Conservation (phyloP, 78 protist genomes). For the Isochrysis galbana region DNA sequence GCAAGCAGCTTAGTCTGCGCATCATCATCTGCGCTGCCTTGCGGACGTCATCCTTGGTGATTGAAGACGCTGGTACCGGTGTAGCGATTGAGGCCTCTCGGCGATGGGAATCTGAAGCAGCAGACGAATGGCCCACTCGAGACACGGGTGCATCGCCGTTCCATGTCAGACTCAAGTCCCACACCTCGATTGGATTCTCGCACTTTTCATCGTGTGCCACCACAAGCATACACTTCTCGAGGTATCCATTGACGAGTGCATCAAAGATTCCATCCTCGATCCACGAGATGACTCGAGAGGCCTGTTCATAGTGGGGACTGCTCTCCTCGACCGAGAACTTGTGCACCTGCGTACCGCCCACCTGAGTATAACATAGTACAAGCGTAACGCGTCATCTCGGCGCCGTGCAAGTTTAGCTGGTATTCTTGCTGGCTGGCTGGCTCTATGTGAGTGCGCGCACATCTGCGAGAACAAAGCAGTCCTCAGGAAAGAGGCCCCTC, state of each 20-base stretch:
- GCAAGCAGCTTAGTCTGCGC: not conserved
- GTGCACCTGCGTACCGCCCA: too few species aligned
- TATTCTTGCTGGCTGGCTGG: too few species aligned
- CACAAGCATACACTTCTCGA: not conserved
- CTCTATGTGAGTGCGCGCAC: not conserved
- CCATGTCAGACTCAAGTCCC: not conserved
- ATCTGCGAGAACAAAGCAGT: not conserved
- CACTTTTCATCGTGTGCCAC: not conserved
- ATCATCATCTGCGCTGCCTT: not conserved
- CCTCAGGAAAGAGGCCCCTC: not conserved
- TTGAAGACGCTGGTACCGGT: too few species aligned
- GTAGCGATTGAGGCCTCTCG: too few species aligned
- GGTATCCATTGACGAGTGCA: not conserved
- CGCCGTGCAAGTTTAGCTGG: too few species aligned
- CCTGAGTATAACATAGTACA: too few species aligned
- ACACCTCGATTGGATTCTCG: not conserved
- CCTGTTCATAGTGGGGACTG: not conserved
- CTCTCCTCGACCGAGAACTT: too few species aligned
- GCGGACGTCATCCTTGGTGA: not conserved
- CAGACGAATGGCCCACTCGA: too few species aligned
- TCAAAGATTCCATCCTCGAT: not conserved
- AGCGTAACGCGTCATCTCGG: too few species aligned
- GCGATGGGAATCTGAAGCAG: too few species aligned
- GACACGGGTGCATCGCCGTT: not conserved
- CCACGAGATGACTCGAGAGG: not conserved